phyloP scores from a whole-genome alignment of 805 yeast genomes.

The Maudiozyma serrabonitensis region DNA sequence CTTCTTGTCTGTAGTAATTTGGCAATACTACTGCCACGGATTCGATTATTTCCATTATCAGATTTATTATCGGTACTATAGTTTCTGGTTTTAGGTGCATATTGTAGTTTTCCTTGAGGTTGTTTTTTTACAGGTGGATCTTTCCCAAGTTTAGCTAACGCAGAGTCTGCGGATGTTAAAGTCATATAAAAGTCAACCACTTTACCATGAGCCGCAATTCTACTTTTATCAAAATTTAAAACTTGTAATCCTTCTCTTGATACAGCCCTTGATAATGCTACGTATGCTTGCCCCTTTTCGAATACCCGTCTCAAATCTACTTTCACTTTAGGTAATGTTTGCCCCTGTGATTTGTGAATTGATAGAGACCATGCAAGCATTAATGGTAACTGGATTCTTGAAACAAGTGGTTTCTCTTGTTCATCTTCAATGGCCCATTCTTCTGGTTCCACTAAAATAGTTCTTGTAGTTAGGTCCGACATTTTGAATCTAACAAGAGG shows the following conservation, averaged over 20 bases:
- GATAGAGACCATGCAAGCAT: constrained; percentile 95
- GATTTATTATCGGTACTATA: neutral
- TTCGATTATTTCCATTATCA: neutral
- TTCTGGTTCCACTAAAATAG: constrained; percentile 75
- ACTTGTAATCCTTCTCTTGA: constrained; percentile 77
- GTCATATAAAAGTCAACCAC: constrained; percentile 62
- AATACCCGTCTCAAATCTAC: constrained; percentile 72
- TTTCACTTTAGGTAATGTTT: constrained; percentile 63
- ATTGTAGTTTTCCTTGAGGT: neutral
- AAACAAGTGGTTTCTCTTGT: constrained; percentile 52
- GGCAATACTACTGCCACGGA: neutral
- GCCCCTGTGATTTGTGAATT: constrained; percentile 93
- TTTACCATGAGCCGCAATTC: constrained; percentile 58
- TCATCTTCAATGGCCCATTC: constrained; percentile 75
- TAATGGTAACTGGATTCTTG: constrained; percentile 74
- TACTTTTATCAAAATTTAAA: constrained; percentile 51
- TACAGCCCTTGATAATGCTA: constrained; percentile 86
- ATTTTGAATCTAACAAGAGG: constrained; percentile 75
- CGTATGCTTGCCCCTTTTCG: constrained; percentile 93
- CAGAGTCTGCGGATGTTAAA: constrained; percentile 30
- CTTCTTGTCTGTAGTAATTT: neutral
- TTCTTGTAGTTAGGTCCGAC: constrained; percentile 62
- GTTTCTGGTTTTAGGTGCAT: constrained; percentile 1
- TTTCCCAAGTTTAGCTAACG: constrained; percentile 9
- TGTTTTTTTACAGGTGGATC: neutral